Base-by-base conservation (phyloP, 192 early-diverging fungal genomes). In the Mortierella claussenii region DNA sequence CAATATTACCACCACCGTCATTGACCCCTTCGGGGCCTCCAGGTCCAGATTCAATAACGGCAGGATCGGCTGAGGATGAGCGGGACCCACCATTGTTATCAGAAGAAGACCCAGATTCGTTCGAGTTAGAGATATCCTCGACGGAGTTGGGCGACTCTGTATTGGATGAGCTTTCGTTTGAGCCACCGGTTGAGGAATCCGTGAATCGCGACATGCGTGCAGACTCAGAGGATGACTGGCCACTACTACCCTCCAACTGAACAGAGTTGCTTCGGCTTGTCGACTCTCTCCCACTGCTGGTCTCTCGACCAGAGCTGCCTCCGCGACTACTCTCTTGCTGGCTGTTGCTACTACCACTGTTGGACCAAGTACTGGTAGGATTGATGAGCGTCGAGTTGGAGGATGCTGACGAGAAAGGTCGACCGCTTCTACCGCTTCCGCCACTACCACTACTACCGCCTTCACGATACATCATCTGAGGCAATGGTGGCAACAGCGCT, bases 351-450 rank as follows among this genome's bases (percentile, higher is more conserved):
- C 58, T 57, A 17, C 37, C 60, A 33, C 51, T 65, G 51, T 55
- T 66, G 1, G 63, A 61, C 10, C 18, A 21, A 26, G 6, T 28
- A 5, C 55, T 60, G 11, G 58, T 28, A 0, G 59, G 9, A 44
- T 76, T 76, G 9, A 67, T 47, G 37, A 76, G 31, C 0, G 73
- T 67, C 36, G 73, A 67, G 37, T 51, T 75, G 51, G 71, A 75
- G 11, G 63, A 60, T 3, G 37, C 13, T 18, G 57, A 63, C 2
- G 71, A 75, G 51, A 60, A 76, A 21, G 59, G 6, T 51, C 58
- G 73, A 17, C 18, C 13, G 20, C 24, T 21, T 3, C 47, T 23
- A 6, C 53, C 26, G 18, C 55, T 42, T 3, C 56, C 50, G 13
- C 37, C 13, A 40, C 37, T 40, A 13, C 37, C 13, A 40, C 37